Base-by-base conservation (phyloP, 768 basidiomycete genomes). In the Tephrocybe sp. region DNA sequence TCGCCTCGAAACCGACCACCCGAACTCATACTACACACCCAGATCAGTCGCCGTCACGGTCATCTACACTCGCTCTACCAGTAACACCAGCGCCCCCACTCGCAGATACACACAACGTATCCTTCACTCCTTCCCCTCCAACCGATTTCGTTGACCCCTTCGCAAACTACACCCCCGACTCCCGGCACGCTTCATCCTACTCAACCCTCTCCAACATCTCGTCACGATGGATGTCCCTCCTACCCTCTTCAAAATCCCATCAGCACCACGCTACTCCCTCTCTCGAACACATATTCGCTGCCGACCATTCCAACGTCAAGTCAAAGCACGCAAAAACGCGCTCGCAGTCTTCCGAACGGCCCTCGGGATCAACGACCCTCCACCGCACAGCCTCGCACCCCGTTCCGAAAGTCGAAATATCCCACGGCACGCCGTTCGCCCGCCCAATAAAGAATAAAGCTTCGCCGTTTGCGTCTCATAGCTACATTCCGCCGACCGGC, bases 391-490 rank as follows among this genome's bases (percentile, higher is more conserved):
- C 53, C 39, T 37, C 56, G 39, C 34, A 54, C 12, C 16, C 54
- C 39, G 8, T 54, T 56, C 5, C 54, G 36, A 32, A 43, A 46
- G 32, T 55, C 6, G 55, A 49, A 1, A 60, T 70, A 28, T 68
- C 70, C 3, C 77, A 81, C 44, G 73, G 75, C 0, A 76, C 80
- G 4, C 82, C 84, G 0, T 85, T 85, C 49, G 70, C 69, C 0
- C 58, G 72, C 9, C 61, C 71, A 1, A 15, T 52, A n/a, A 46
- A 30, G 5, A n/a, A 5, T 19, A 49, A 54, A 22, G 15, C 47
- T 22, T 64, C 75, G 9, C 76, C 77, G 0, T 81, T 62, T 34
- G 76, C 84, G 0, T 69, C 72, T 26, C 63, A 66, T 37, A 30
- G 51, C 19, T 70, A 72, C 37, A 63, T 67, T 0, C 70, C 78